These are phyloP conservation scores for Jatropha podagrica DNA, from an alignment of 441 rosid species.

Conservation along the genomic window DNA sequence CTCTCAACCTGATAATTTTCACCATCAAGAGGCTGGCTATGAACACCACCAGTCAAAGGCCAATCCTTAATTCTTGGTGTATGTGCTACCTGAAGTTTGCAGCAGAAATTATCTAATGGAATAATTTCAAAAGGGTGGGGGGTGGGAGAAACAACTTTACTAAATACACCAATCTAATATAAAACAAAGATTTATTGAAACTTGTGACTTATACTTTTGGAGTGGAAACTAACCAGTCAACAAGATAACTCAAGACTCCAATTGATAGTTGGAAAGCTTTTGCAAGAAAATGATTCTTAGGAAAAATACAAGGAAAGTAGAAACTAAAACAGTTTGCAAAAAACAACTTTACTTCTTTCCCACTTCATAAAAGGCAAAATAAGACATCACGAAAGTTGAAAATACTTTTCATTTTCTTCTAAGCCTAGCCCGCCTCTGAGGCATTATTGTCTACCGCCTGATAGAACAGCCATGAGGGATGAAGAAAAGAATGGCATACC, in stretches of 20 bases:
- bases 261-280: neutral
- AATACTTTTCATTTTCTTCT: neutral
- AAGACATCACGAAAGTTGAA: neutral
- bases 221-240: neutral
- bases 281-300: constrained; percentile 1
- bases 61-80: constrained; percentile 37
- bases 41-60: constrained; percentile 78
- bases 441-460: neutral
- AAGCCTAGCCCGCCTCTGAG: neutral
- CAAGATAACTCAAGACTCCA: neutral
- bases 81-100: constrained; percentile 46
- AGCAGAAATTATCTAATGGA: constrained; percentile 50
- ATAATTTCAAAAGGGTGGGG: constrained; percentile 12
- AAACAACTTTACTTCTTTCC: neutral
- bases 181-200: neutral
- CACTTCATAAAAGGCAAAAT: constrained; percentile 3
- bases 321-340: neutral
- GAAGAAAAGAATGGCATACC: constrained; percentile 36
- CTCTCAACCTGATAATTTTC: constrained; percentile 46
- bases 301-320: neutral
- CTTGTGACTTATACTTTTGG: neutral
- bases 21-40: constrained; percentile 32
- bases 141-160: neutral
- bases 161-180: neutral
- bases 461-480: neutral